A percentile compares a stretch with the other conserved stretches of the same genome.
phyloP scores from a whole-genome alignment of 1,139 yeast species.

The Scheffersomyces lignicola region DNA sequence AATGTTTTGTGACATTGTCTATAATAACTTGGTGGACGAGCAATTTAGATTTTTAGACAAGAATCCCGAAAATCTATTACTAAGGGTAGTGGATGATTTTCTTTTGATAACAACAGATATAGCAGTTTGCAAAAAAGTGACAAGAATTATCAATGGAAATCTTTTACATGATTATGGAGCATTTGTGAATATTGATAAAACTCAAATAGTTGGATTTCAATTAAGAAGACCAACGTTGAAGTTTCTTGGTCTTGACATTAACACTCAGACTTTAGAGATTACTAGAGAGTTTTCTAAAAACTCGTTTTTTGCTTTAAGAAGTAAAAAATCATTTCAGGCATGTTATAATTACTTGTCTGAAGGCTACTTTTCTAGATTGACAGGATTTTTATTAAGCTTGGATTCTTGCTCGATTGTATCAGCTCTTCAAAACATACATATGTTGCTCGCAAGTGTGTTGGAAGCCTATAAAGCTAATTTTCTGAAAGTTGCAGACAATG shows the following conservation, averaged over 20 bases:
- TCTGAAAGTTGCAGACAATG: conserved; percentile 6
- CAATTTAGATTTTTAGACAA: conserved; percentile 31
- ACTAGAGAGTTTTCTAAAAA: conserved; percentile 8
- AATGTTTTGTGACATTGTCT: conserved; percentile 71
- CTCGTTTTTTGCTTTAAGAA: conserved; percentile 8
- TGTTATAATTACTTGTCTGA: conserved; percentile 16
- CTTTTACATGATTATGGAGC: conserved; percentile 58
- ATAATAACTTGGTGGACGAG: conserved; percentile 59
- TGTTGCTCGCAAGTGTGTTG: conserved; percentile 10
- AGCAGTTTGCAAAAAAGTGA: conserved; percentile 19
- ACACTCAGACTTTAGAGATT: conserved; percentile 18
- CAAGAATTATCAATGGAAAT: conserved; percentile 19
- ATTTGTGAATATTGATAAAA: conserved; percentile 56
- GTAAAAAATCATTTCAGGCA: conserved; percentile 11
- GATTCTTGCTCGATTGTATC: conserved; percentile 7
- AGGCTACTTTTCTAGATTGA: conserved; percentile 13
- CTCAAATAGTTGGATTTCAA: conserved; percentile 17
- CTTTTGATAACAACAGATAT: conserved; percentile 55
- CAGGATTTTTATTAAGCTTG: conserved; percentile 9
- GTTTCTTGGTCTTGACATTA: conserved; percentile 37
- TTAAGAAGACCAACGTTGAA: conserved; percentile 10
- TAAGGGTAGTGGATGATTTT: conserved; percentile 87
- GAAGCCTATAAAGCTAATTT: conserved; percentile 8
- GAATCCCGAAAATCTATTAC: conserved; percentile 34
- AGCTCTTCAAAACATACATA: conserved; percentile 9